Percentiles rank a stretch among this genome's conserved stretches.
These are phyloP conservation scores for Castanospermum australe DNA, from an alignment of 306 rosid species.

Conservation along the genomic window DNA sequence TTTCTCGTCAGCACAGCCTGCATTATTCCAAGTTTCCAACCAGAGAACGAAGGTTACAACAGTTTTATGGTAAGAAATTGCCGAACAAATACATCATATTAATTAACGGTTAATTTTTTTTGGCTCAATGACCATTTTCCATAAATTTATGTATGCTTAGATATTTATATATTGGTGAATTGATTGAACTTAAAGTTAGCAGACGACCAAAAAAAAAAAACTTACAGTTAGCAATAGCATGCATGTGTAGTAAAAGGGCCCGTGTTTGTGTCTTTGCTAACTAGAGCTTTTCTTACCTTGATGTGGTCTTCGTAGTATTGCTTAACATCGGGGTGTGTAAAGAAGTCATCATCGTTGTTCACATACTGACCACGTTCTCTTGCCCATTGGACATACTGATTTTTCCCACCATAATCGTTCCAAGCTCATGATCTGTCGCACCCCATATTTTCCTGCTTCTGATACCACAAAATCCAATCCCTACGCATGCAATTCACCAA, in stretches of 20 bases:
- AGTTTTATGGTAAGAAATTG: too few relatives aligned
- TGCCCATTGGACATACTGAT: slow-evolving; percentile 34
- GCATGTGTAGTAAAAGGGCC: too few relatives aligned
- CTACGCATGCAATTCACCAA: background rate
- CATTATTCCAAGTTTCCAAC: too few relatives aligned
- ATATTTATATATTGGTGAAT: too few relatives aligned
- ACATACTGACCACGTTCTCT: slow-evolving; percentile 20
- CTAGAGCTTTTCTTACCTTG: too few relatives aligned
- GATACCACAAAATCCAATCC: slow-evolving; percentile 37
- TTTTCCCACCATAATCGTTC: slow-evolving; percentile 29
- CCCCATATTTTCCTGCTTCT: slow-evolving; percentile 28
- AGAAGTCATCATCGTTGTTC: slow-evolving; percentile 30
- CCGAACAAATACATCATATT: background rate
- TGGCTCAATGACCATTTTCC: too few relatives aligned
- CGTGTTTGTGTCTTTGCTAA: background rate
- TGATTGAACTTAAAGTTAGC: too few relatives aligned
- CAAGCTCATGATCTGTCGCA: slow-evolving; percentile 23
- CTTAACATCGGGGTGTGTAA: slow-evolving; percentile 18
- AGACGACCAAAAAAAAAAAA: too few relatives aligned
- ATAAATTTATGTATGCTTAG: too few relatives aligned
- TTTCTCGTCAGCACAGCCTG: slow-evolving; percentile 32
- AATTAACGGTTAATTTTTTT: too few relatives aligned
- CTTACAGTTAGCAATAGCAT: too few relatives aligned
- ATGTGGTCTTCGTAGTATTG: slow-evolving; percentile 32
- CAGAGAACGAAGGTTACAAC: background rate